Evolutionary conservation across 2,329 filamentous ascomycete genomes (phyloP).

Genomic region (Lasiodiplodia theobromae): DNA sequence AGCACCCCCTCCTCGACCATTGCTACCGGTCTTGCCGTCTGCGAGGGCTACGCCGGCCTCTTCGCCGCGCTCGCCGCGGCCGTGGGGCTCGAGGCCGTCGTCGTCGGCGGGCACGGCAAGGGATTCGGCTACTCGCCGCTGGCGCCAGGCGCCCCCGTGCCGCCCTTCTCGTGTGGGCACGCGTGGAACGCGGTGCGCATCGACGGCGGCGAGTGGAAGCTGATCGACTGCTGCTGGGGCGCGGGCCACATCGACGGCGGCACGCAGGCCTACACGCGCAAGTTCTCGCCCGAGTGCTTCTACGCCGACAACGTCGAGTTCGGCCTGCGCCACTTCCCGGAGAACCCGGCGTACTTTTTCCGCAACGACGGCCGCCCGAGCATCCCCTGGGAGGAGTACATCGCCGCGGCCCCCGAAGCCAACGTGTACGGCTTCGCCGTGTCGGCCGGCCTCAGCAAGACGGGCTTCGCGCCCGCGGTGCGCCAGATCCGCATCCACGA

Average conservation of each 20-base stretch:
- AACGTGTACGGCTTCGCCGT: slow-evolving; percentile 55
- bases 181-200: slow-evolving; percentile 95
- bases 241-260: slow-evolving; percentile 71
- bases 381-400: slow-evolving; percentile 83
- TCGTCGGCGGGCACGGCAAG: slow-evolving; percentile 83
- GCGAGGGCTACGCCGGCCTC: slow-evolving; percentile 86
- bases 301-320: slow-evolving; percentile 78
- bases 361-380: slow-evolving; percentile 70
- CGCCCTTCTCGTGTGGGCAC: slow-evolving; percentile 71
- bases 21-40: slow-evolving; percentile 81
- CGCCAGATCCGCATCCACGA: slow-evolving; percentile 69
- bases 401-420: slow-evolving; percentile 62
- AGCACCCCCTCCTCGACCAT: slow-evolving; percentile 77
- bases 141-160: slow-evolving; percentile 68
- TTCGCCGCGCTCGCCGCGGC: slow-evolving; percentile 80
- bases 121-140: slow-evolving; percentile 76
- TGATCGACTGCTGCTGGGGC: slow-evolving; percentile 93
- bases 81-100: slow-evolving; percentile 78
- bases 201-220: slow-evolving; percentile 87
- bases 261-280: slow-evolving; percentile 67
- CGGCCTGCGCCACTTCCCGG: slow-evolving; percentile 79
- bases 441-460: slow-evolving; percentile 60
- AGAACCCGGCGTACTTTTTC: slow-evolving; percentile 73
- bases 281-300: slow-evolving; percentile 70
- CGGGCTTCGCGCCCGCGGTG: slow-evolving; percentile 67